A percentile compares a stretch with the other conserved stretches of the same genome.
Conservation (phyloP, 139 green algal species). For the Volvox reticuliferus region DNA sequence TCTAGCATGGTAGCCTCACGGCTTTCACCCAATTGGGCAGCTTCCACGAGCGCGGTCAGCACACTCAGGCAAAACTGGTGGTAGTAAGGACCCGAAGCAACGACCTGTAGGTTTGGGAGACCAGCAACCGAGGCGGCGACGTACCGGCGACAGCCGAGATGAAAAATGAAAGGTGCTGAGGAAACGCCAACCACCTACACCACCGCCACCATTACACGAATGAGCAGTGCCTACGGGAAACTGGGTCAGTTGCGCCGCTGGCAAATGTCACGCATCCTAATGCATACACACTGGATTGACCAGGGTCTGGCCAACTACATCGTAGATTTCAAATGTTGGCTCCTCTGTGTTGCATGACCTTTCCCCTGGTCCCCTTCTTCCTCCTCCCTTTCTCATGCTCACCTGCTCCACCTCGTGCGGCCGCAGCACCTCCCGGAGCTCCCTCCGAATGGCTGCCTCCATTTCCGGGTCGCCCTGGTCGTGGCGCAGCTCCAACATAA, state of each 20-base stretch:
- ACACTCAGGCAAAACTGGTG: slow-evolving; percentile 34
- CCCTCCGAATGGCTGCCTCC: slow-evolving; percentile 8
- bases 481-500: slow-evolving; percentile 51
- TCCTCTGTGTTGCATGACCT: neutral
- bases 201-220: too few species aligned
- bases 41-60: slow-evolving; percentile 39
- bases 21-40: neutral
- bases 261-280: too few species aligned
- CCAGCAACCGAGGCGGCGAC: too few species aligned
- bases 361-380: neutral
- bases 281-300: too few species aligned
- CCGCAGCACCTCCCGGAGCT: slow-evolving; percentile 23
- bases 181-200: too few species aligned
- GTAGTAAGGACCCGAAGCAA: slow-evolving; percentile 35
- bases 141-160: too few species aligned
- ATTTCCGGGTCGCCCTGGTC: neutral
- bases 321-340: too few species aligned
- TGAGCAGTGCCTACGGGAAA: too few species aligned
- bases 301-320: too few species aligned
- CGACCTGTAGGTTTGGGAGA: neutral
- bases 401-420: slow-evolving; percentile 39
- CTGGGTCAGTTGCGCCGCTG: neutral
- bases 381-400: neutral
- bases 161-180: too few species aligned
- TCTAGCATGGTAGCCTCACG: slow-evolving; percentile 24